Conservation (phyloP, 768 basidiomycete genomes). For the Suillus plorans region DNA sequence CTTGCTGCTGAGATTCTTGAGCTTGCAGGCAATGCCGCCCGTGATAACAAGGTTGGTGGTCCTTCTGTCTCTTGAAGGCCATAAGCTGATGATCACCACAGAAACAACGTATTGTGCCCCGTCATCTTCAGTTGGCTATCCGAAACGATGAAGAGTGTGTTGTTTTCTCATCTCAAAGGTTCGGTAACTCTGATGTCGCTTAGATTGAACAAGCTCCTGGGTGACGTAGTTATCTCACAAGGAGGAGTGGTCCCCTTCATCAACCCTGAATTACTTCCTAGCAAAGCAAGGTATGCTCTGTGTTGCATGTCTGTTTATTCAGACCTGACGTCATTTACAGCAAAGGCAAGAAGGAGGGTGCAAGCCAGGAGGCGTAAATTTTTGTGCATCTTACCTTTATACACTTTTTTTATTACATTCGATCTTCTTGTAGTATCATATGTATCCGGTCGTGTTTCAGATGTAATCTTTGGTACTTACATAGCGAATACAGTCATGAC, state of each 20-base stretch:
- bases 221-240: slow-evolving; percentile 85
- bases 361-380: slow-evolving; percentile 32
- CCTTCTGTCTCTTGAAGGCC: not conserved
- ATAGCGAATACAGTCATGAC: not conserved
- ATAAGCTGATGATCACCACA: slow-evolving; percentile 22
- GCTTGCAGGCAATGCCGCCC: slow-evolving; percentile 80
- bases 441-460: slow-evolving; percentile 15
- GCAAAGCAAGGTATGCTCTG: slow-evolving; percentile 26
- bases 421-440: slow-evolving; percentile 24
- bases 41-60: slow-evolving; percentile 31
- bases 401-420: slow-evolving; percentile 31
- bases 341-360: slow-evolving; percentile 35
- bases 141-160: slow-evolving; percentile 84
- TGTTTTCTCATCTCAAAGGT: not conserved
- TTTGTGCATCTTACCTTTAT: slow-evolving; percentile 11
- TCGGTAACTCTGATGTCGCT: not conserved
- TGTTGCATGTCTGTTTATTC: not conserved
- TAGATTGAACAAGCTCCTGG: slow-evolving; percentile 78
- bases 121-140: slow-evolving; percentile 90
- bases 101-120: slow-evolving; percentile 93
- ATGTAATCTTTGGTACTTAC: not conserved
- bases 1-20: slow-evolving; percentile 93
- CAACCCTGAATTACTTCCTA: slow-evolving; percentile 42
- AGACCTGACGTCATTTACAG: slow-evolving; percentile 17
- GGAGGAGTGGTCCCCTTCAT: slow-evolving; percentile 82